phyloP scores from a whole-genome alignment of 139 green algal species.

The Zygnema circumcarinatum region DNA sequence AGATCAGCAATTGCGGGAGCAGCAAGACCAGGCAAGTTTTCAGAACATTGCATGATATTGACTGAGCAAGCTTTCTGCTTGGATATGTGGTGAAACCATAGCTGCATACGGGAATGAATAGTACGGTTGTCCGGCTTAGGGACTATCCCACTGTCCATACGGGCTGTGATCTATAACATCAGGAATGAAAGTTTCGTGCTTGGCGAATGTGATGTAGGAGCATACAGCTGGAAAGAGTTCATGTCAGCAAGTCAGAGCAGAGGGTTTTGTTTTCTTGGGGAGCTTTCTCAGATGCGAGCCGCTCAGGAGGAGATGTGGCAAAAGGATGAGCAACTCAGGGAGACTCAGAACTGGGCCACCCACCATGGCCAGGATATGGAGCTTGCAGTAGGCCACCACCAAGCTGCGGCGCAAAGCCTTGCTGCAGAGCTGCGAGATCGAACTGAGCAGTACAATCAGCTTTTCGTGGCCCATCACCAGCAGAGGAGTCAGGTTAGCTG shows the following conservation, averaged over 20 bases:
- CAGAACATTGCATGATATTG: not conserved
- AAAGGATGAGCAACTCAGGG: not conserved
- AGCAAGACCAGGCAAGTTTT: not conserved
- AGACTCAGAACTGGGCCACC: not conserved
- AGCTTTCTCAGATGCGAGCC: conserved; percentile 16
- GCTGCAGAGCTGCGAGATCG: conserved; percentile 3
- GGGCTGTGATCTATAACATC: no score
- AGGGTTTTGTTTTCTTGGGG: no score
- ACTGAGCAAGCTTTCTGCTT: no score
- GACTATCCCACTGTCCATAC: no score
- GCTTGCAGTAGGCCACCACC: not conserved
- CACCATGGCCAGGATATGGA: conserved; percentile 4
- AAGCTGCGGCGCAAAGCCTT: not conserved
- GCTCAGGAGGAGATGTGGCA: conserved; percentile 24
- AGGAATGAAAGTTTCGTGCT: no score
- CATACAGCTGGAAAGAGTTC: no score
- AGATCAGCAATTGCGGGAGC: conserved; percentile 9
- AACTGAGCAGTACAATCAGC: conserved; percentile 4
- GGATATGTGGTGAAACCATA: no score
- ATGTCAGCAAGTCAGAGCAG: no score
- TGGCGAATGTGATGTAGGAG: no score
- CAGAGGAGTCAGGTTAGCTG: not conserved
- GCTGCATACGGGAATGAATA: no score
- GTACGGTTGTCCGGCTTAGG: no score
- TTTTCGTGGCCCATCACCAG: conserved; percentile 13